Evolutionary conservation across 441 rosid genomes (phyloP), one percentile per base, ranked within the genome.

Genomic region (Geranium incanum): DNA sequence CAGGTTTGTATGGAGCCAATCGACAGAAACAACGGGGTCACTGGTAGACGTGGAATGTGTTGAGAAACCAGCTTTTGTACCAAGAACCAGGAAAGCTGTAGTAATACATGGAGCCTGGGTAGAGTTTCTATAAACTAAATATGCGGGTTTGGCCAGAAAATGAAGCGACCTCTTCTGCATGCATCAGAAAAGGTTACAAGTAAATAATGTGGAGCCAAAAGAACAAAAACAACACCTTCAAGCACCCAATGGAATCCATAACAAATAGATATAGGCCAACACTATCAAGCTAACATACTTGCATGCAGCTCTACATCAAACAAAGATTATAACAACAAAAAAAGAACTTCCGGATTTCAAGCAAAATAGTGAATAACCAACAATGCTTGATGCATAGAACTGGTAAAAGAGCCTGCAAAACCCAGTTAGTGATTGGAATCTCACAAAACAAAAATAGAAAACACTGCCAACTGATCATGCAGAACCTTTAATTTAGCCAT

Each of bases 1-100:
- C 50, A 88, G 93, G 80, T 92, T 90, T 9, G 93, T 70, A 69
- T 89, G 88, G 68, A 95, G 97, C 99, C 99, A 90, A 81, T 90
- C 97, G 70, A 84, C 96, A 64, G 97, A 92, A 74, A 90, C 89
- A 73, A 89, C 89, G 33, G 98, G 91, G 48, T 87, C 93, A 66
- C 68, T 80, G 55, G 84, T 76, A 66, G 91, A 76, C 66, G 77
- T 37, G 15, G 90, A 79, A 16, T 80, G 80, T 16, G 86, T 83
- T 0, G 88, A 86, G 73, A 77, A 87, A 71, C 69, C 70, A 38
- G 69, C 78, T 73, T 76, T 84, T 13, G 79, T 45, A 7, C 76
- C 84, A 70, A 67, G 66, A 55, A 74, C 68, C 7, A 82, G 75
- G 73, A 83, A 87, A 79, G 90, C 92, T 93, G 89, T 89, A 37